Base-by-base conservation (phyloP, 164 flowering plant species). In the Chimonanthus praecox region DNA sequence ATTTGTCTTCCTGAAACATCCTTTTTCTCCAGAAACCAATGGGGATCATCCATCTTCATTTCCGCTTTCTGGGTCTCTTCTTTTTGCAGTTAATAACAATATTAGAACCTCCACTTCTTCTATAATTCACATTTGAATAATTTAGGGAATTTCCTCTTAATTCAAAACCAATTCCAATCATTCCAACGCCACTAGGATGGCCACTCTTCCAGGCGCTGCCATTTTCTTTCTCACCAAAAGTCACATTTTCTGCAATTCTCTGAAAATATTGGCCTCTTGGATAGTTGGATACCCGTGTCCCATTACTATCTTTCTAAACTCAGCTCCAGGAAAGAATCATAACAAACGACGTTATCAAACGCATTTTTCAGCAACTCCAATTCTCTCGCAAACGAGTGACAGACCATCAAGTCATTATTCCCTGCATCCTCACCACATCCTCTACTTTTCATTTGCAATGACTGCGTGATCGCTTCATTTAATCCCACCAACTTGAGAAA, bases 11-110 rank as follows among this genome's bases (percentile, higher is more conserved):
- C 73, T n/a, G 51, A 72, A n/a, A 43, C 47, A 43, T 47, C 61
- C 54, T 13, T 49, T 60, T 54, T 8, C 72, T 73, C 60, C 13
- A 73, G 72, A 10, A 46, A 68, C 73, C 70, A 62, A 54, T 64
- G 64, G 18, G 65, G 63, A 46, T 77, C 73, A 54, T 60, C 44
- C 49, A 47, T 33, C 21, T 3, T 46, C 44, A 47, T 3, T 10
- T 47, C n/a, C 16, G 5, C 44, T 71, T 46, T 71, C 71, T 47
- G 49, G 8, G 18, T 49, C 21, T 48, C 48, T 72, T 77, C 72
- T 50, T 68, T 44, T 68, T 8, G 5, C 47, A 18, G 5, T 9
- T 49, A 18, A 8, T 10, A 18, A n/a, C 21, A 69, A 54, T n/a
- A 49, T 63, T 21, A 50, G 47, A 45, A 43, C 46, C 62, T 49